Percentiles rank a stretch among this genome's conserved stretches.
Evolutionary conservation across 1,284 basidiomycete genomes (phyloP).

Genomic region (Microbotryum saponariae): DNA sequence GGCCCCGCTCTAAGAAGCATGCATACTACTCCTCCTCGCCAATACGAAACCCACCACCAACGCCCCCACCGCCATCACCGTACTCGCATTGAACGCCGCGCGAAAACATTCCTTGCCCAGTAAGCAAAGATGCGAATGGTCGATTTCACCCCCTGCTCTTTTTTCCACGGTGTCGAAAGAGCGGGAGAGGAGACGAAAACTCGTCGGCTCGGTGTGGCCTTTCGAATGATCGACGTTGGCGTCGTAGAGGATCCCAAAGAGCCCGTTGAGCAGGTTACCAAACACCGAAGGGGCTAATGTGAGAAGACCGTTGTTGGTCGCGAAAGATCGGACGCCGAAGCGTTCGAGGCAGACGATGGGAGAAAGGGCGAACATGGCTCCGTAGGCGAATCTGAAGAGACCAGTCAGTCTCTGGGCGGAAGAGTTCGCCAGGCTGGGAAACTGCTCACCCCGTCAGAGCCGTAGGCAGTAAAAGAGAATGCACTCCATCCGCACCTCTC

Average conservation of each 20-base stretch:
- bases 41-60: slow-evolving; percentile 4
- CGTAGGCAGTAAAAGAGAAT: slow-evolving; percentile 11
- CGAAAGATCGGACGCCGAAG: slow-evolving; percentile 13
- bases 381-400: slow-evolving; percentile 18
- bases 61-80: slow-evolving; percentile 12
- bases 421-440: too few relatives aligned
- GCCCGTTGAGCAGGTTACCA: slow-evolving; percentile 11
- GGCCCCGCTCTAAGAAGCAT: not conserved
- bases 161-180: not conserved
- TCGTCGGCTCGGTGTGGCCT: not conserved
- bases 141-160: not conserved
- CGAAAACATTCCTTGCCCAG: slow-evolving; percentile 19
- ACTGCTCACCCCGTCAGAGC: slow-evolving; percentile 2
- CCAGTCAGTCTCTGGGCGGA: not conserved
- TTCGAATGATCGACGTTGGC: slow-evolving; percentile 1
- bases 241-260: slow-evolving; percentile 26
- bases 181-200: not conserved
- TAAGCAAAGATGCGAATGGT: slow-evolving; percentile 7
- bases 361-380: slow-evolving; percentile 10
- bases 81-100: slow-evolving; percentile 14
- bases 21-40: not conserved
- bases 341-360: slow-evolving; percentile 27
- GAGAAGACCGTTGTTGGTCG: slow-evolving; percentile 14
- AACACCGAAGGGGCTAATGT: slow-evolving; percentile 10
- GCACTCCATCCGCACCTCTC: slow-evolving; percentile 1